Evolutionary conservation across 805 yeast genomes (phyloP).

Genomic region (Myxozyma udenii): DNA sequence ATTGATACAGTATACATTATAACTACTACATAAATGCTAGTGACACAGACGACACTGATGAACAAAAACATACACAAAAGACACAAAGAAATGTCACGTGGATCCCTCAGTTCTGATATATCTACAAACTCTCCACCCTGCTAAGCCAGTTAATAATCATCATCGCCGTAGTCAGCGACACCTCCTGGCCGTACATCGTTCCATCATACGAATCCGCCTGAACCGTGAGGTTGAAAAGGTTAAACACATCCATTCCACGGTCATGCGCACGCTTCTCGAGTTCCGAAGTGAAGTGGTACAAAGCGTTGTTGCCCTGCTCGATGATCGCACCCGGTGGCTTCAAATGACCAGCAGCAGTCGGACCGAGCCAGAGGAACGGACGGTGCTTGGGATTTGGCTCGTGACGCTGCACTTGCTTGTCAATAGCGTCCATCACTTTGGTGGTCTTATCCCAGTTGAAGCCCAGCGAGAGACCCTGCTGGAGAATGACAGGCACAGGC

Average conservation of each 20-base stretch:
- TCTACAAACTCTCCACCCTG: constrained; percentile 22
- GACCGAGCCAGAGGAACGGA: constrained; percentile 29
- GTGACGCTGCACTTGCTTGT: constrained; percentile 20
- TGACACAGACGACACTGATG: no score
- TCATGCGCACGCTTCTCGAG: constrained; percentile 26
- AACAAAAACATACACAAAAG: no score
- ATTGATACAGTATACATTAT: no score
- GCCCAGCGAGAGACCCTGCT: constrained; percentile 26
- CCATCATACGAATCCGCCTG: constrained; percentile 30
- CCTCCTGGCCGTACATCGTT: constrained; percentile 27
- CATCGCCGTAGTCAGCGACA: constrained; percentile 24
- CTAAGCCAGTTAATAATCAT: constrained; percentile 29
- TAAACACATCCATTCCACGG: constrained; percentile 22
- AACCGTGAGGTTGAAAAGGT: constrained; percentile 23
- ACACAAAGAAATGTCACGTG: no score
- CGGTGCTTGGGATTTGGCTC: constrained; percentile 30
- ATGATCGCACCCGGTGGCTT: constrained; percentile 30
- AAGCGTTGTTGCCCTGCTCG: constrained; percentile 30
- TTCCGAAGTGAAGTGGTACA: constrained; percentile 23
- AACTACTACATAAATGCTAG: no score
- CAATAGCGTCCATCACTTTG: constrained; percentile 26
- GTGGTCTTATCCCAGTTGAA: constrained; percentile 30
- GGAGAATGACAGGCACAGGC: constrained; percentile 28
- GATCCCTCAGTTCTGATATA: no score
- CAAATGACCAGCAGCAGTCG: constrained; percentile 28